Evolutionary conservation across 345 rosid genomes (phyloP), one percentile per base, ranked within the genome.

Genomic region (Tarenaya hassleriana): DNA sequence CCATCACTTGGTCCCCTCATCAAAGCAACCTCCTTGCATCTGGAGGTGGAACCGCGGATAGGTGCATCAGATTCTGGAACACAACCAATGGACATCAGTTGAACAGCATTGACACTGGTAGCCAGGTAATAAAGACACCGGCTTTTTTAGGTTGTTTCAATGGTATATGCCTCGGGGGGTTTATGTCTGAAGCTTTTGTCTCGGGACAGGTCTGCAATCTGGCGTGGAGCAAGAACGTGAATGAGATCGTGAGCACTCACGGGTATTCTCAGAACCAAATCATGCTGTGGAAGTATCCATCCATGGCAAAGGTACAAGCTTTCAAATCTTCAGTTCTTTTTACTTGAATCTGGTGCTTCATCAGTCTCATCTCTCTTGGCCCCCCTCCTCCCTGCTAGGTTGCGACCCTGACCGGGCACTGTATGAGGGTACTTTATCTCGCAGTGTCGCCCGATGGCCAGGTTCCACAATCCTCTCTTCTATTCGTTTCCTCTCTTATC

Each of bases 1-100:
- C 97, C 47, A 85, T 92, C 35, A 73, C 97, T 51, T 92, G 98
- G 98, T 88, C 98, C 33, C 98, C 97, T 42, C 98, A 92, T 63
- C 97, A 88, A 77, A 92, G 75, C 31, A 62, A 79, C 50, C 88
- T 92, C 52, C 98, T 92, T 55, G 97, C 91, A 62, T 92, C 98
- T 2, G 97, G 94, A 51, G 98, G 98, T 31, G 98, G 98, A 67
- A 92, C 98, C 1, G 97, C 97, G 8, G 98, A 92, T 58, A 69
- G 98, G 45, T 88, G 95, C 60, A 83, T 92, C 67, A 86, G 95
- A 41, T 85, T 92, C 62, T 88, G 98, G 98, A 92, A 81, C 73
- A 92, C 95, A 4, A 63, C 88, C 46, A 92, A 80, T 1, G 97
- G 98, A 31, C 83, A 81, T 70, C 98, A 88, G 51, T 34, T 82